These are phyloP conservation scores for Phytophthora uliginosa DNA, from an alignment of 352 stramenopile species.

Conservation along the genomic window DNA sequence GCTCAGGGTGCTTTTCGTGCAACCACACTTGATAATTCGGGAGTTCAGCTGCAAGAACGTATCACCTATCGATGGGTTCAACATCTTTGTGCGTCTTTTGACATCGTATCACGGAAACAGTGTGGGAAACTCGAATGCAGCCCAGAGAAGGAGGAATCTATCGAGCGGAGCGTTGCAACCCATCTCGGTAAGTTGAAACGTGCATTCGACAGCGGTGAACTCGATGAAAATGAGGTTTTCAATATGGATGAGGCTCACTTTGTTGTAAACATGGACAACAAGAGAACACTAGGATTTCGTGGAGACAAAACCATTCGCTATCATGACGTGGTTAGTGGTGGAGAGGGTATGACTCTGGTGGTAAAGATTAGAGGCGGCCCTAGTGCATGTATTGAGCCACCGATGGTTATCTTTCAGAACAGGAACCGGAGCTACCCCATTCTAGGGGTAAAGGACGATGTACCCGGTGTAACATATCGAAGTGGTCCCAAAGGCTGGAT, in stretches of 20 bases:
- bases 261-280: slow-evolving; percentile 8
- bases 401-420: slow-evolving; percentile 6
- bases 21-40: too few relatives aligned
- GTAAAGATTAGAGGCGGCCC: neutral
- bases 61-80: too few relatives aligned
- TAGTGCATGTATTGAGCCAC: neutral
- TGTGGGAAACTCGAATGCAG: slow-evolving; percentile 1
- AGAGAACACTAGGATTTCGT: slow-evolving; percentile 4
- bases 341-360: neutral
- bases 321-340: neutral
- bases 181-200: slow-evolving; percentile 5
- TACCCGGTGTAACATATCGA: neutral
- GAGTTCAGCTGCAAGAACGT: too few relatives aligned
- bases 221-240: slow-evolving; percentile 2
- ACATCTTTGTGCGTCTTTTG: too few relatives aligned
- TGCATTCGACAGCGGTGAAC: neutral
- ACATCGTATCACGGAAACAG: neutral
- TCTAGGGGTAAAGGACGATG: neutral
- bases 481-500: slow-evolving; percentile 2
- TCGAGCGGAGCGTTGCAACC: neutral
- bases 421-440: slow-evolving; percentile 1
- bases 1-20: too few relatives aligned
- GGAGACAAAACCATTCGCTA: slow-evolving; percentile 5
- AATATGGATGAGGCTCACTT: slow-evolving; percentile 13
- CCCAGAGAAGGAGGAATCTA: neutral